These are phyloP conservation scores for Cinnamomum chago DNA, from an alignment of 164 flowering plant species.

Conservation along the genomic window DNA sequence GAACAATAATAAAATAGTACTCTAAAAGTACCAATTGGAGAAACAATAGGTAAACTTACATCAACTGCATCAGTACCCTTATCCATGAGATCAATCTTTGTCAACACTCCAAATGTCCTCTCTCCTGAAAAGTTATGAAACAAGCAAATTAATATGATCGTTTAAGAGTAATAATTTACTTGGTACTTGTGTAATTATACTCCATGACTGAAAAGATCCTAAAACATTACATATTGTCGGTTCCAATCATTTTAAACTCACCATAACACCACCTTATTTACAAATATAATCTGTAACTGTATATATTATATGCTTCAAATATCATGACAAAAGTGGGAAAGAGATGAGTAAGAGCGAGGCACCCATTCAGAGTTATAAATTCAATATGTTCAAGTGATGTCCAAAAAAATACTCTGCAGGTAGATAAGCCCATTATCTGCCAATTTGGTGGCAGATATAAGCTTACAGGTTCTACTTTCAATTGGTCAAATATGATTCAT, in stretches of 20 bases:
- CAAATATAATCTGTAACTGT: not conserved
- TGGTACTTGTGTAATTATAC: not conserved
- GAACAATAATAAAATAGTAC: too few relatives aligned
- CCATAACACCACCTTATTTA: not conserved
- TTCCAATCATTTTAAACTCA: not conserved
- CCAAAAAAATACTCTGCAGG: too few relatives aligned
- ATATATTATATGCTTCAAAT: not conserved
- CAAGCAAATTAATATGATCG: not conserved
- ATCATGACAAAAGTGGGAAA: not conserved
- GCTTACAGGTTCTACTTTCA: too few relatives aligned
- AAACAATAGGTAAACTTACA: constrained; percentile 42
- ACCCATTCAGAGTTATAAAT: too few relatives aligned
- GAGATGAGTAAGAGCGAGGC: not conserved
- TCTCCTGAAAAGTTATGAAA: constrained; percentile 47
- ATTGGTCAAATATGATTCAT: too few relatives aligned
- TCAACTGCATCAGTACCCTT: constrained; percentile 97
- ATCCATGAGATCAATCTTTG: constrained; percentile 97
- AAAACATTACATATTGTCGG: not conserved
- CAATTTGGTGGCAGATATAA: too few relatives aligned
- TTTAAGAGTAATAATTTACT: not conserved
- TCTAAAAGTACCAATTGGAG: not conserved
- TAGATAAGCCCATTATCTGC: too few relatives aligned
- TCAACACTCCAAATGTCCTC: constrained; percentile 86
- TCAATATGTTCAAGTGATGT: too few relatives aligned
- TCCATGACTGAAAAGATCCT: not conserved